Evolutionary conservation across 495 filamentous ascomycete genomes (phyloP), one percentile per base, ranked within the genome.

Genomic region (Hypoxylon fuscum): DNA sequence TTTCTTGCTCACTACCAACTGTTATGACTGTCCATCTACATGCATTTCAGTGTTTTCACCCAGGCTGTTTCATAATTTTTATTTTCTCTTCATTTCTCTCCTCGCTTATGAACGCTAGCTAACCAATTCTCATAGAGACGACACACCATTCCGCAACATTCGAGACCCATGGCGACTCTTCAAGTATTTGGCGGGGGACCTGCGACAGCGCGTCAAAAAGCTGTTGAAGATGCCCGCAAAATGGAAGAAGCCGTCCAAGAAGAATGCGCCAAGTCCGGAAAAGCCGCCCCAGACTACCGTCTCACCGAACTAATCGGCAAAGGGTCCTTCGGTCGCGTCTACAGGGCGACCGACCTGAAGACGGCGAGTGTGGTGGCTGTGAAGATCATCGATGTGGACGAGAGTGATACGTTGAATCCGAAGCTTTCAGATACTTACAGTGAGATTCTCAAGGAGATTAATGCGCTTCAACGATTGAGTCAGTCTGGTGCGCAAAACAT

Each of bases 351-450:
- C 58, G 88, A 78, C 73, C 75, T 74, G 75, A 80, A 74, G 41
- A 77, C 82, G n/a, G 81, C 84, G 20, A 74, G 82, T 15, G 70
- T 94, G 17, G 92, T 97, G 2, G 96, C 96, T 3, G 87, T 98
- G 71, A 98, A 98, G 71, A 93, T 97, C 55, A 87, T 97, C 68
- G 92, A 97, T 68, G 88, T 97, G n/a, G 95, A 98, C 69, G 87
- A 89, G 44, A 79, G 87, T 45, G 95, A 98, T 74, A 81, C 88
- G 11, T 73, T 86, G 15, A 88, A 90, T 63, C 86, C 87, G 23
- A 87, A 87, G 55, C 87, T 93, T 65, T 89, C 87, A 48, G 82
- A 93, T 68, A 90, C 90, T 3, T 90, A 95, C 71, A 87, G 87
- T 68, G 90, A 93, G 62, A 91, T 93, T 63, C 84, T 92, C 57